These are phyloP conservation scores for Claviceps fusiformis DNA, from an alignment of 2,329 filamentous ascomycete species.

Conservation along the genomic window DNA sequence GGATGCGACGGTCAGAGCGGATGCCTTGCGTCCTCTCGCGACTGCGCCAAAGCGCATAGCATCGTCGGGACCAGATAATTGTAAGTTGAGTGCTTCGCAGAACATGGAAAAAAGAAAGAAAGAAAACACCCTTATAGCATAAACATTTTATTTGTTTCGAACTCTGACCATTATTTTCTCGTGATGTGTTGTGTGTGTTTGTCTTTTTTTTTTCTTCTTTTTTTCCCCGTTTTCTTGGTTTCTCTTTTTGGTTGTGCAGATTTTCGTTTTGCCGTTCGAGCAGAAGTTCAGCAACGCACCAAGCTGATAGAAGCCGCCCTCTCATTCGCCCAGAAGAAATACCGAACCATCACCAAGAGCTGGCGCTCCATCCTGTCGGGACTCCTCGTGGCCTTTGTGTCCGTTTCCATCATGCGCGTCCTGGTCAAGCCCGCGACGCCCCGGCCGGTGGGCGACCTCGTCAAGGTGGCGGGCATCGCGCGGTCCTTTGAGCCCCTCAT, in stretches of 20 bases:
- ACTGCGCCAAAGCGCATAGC: not conserved
- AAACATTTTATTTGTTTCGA: too few relatives aligned
- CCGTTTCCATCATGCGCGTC: constrained; percentile 49
- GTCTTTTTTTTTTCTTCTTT: too few relatives aligned
- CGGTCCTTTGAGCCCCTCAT: constrained; percentile 89
- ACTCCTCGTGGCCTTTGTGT: constrained; percentile 46
- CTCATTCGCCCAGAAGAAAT: constrained; percentile 45
- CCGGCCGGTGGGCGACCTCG: constrained; percentile 46
- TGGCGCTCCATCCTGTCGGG: constrained; percentile 54
- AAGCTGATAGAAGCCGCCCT: constrained; percentile 69
- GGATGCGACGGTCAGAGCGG: constrained; percentile 25
- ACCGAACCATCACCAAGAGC: constrained; percentile 51
- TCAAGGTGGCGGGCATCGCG: constrained; percentile 80
- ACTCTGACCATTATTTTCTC: not conserved
- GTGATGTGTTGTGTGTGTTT: too few relatives aligned
- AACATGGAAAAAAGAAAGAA: not conserved
- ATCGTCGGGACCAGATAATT: constrained; percentile 29
- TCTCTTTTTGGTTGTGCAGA: constrained; percentile 38
- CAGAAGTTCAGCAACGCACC: constrained; percentile 76
- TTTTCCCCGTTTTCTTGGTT: too few relatives aligned
- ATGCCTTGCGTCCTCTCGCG: constrained; percentile 14
- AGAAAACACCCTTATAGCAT: too few relatives aligned
- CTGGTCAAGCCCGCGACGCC: constrained; percentile 53
- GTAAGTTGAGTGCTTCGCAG: constrained; percentile 20
- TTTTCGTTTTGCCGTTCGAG: constrained; percentile 75